Base-by-base conservation (phyloP, 768 basidiomycete genomes). In the Lactarius vividus region DNA sequence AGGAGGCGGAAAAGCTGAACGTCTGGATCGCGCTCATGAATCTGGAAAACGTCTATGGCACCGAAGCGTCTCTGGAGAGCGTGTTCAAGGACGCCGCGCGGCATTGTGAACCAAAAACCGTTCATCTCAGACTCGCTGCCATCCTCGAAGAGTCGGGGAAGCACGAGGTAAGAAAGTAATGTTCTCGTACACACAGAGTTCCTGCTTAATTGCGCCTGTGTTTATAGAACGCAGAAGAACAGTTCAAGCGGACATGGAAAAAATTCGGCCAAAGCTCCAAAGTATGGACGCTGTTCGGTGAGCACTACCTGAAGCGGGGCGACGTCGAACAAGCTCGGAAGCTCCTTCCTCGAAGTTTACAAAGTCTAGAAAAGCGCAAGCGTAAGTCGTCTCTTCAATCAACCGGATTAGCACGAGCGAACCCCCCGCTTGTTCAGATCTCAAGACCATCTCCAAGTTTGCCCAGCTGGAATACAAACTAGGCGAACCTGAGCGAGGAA, bases 21-120 rank as follows among this genome's bases (percentile, higher is more conserved):
- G 88, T 99, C 49, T 99, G 97, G 97, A 92, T 96, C 74, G 97
- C 96, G 10, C 77, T 96, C 57, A 83, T 99, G 68, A 99, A 99
- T 73, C 74, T 99, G 72, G 97, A 99, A 79, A 95, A 95, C 71
- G 79, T 88, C 16, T 98, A 96, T 73, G 97, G 97, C 2, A 91
- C 88, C 9, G 89, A 91, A 35, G 86, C 93, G 72, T 84, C 83
- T 1, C 75, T 94, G 40, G 94, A 96, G 57, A 74, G 77, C n/a
- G 81, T 85, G 2, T 97, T 98, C 83, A 94, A 89, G 74, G 92
- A 98, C 72, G 97, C 96, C 31, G 87, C 85, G 7, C 85, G 89
- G 57, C 84, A 90, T 40, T 98, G 97, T 73, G 96, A 99, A 72
- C 89, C 96, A 7, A 94, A 98, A 78, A 92, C 92, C 1, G 79